These are phyloP conservation scores for Penstemon davidsonii DNA, from an alignment of 257 asterid species.

Conservation along the genomic window DNA sequence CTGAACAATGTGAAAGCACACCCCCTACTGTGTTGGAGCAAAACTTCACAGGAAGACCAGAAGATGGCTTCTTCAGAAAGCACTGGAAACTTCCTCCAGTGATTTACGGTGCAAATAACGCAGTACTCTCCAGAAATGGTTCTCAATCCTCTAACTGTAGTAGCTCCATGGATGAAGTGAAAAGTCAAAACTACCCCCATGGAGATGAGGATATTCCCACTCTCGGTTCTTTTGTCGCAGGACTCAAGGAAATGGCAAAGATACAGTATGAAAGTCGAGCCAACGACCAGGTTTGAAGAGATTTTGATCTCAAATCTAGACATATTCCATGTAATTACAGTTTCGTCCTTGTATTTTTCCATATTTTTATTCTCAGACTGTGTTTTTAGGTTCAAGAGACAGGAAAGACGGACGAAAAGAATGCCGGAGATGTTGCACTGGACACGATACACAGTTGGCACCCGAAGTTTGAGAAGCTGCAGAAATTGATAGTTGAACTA, in stretches of 20 bases:
- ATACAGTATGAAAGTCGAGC: conserved; percentile 54
- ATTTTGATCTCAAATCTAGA: no score
- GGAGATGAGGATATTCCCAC: conserved; percentile 91
- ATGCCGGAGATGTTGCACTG: conserved; percentile 30
- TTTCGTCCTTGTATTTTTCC: not conserved
- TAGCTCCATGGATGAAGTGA: conserved; percentile 53
- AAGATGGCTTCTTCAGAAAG: conserved; percentile 53
- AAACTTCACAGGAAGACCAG: conserved; percentile 67
- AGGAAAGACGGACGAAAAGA: conserved; percentile 29
- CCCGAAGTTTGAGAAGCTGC: conserved; percentile 59
- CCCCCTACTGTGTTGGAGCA: conserved; percentile 73
- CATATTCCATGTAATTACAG: not conserved
- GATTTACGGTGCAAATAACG: conserved; percentile 50
- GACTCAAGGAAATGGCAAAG: conserved; percentile 88
- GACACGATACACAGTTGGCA: conserved; percentile 48
- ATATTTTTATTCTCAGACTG: not conserved
- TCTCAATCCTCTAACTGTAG: conserved; percentile 68
- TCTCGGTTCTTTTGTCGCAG: conserved; percentile 93
- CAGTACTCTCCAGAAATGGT: conserved; percentile 50
- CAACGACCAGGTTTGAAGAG: conserved; percentile 49
- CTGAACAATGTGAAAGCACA: conserved; percentile 59
- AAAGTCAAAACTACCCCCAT: conserved; percentile 37
- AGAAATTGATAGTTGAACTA: conserved; percentile 54
- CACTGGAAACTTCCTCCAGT: conserved; percentile 82
- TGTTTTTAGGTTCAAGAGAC: conserved; percentile 34